Conservation (phyloP, 2,329 filamentous ascomycete genomes). For the Aspergillus tamarii region DNA sequence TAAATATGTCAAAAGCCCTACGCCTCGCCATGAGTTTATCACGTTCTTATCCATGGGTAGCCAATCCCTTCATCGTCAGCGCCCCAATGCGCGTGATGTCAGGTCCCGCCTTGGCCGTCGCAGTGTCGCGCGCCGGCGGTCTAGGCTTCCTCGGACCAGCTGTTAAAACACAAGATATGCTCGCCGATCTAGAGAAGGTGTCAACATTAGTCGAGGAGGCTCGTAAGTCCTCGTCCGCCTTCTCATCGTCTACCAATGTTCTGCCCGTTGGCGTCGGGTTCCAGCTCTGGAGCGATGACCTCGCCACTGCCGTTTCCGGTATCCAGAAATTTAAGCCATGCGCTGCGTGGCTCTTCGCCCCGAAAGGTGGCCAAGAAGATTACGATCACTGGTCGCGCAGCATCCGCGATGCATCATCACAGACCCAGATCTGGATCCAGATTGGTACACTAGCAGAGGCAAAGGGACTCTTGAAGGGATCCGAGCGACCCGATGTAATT, state of each 20-base stretch:
- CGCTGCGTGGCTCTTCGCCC: conserved; percentile 49
- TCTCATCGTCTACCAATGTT: neutral
- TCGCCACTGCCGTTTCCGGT: conserved; percentile 33
- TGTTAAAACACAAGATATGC: conserved; percentile 43
- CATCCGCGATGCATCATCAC: conserved; percentile 46
- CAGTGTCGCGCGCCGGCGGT: conserved; percentile 61
- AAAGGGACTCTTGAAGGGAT: conserved; percentile 40
- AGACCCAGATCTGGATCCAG: conserved; percentile 59
- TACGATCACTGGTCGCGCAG: conserved; percentile 49
- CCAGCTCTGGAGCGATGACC: conserved; percentile 44
- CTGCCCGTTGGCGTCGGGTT: conserved; percentile 48
- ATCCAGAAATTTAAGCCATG: conserved; percentile 42
- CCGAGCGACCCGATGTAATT: conserved; percentile 53
- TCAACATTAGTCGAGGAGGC: conserved; percentile 25
- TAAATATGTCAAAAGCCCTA: neutral
- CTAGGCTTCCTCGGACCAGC: conserved; percentile 63
- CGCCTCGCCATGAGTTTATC: conserved; percentile 4
- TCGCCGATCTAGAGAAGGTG: conserved; percentile 37
- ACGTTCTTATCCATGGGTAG: conserved; percentile 60
- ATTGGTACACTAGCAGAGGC: conserved; percentile 57
- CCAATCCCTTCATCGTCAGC: conserved; percentile 61
- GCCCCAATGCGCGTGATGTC: conserved; percentile 74
- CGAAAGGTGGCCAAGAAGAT: conserved; percentile 35
- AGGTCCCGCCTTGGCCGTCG: conserved; percentile 60
- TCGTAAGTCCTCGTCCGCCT: conserved; percentile 4